Base-by-base conservation (phyloP, 176 grass and related monocot species). In the Pharus latifolius region DNA sequence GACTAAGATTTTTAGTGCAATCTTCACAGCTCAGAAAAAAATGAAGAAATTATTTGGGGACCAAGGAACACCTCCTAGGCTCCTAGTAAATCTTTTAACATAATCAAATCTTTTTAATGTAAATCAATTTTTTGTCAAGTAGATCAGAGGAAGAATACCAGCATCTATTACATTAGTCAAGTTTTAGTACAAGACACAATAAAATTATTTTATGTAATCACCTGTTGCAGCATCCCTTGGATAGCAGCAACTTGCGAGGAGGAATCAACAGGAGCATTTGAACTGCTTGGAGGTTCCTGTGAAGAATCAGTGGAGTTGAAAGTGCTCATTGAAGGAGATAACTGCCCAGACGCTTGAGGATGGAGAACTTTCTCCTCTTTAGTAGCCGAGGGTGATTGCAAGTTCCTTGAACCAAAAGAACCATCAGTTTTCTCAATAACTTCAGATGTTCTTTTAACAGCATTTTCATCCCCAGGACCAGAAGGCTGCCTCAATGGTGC, bases 161-260 rank as follows among this genome's bases (percentile, higher is more conserved):
- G 35, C 4, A 69, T 43, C 3, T 51, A 49, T 15, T 60, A 26
- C 9, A 7, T 54, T 11, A 49, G 13, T 48, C 57, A 84, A 32
- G 17, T 45, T 72, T 40, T 56, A 63, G 6, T 41, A 56, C 24
- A 62, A 49, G 26, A 74, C 2, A 42, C 15, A 16, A 14, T 27
- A 70, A 27, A 40, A 63, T 30, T 57, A 71, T 63, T 38, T 24
- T 65, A 49, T 33, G 38, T 30, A 49, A 74, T 41, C 61, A 92
- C 94, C 89, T 90, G 86, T 53, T 88, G 86, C 38, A 98, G 59
- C 74, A 75, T 88, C 69, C 83, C 89, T 63, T 78, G 89, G 49
- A 98, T 78, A 60, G 62, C 51, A 17, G 56, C 57, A 71, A 79
- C 69, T 82, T 92, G 85, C 2, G 75, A 40, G 24, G 63, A 63